Evolutionary conservation across 148 eudicot species (phyloP).

Genomic region (Vaccinium macrocarpon): DNA sequence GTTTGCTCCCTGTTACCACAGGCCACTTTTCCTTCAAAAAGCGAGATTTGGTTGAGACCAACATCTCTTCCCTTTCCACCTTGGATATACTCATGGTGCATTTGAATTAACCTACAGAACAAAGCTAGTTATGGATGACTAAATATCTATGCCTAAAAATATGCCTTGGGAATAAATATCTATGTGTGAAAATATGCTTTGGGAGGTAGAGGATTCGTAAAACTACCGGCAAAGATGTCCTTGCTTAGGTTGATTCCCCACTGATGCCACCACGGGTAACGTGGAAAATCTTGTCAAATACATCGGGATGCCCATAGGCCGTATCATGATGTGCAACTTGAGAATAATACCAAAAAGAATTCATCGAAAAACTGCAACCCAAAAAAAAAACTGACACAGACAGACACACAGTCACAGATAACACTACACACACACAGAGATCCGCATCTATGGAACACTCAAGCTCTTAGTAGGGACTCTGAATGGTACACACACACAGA

Average conservation of each 20-base stretch:
- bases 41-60: slow-evolving; percentile 65
- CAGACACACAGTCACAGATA: too few species aligned
- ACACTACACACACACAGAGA: too few species aligned
- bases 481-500: too few species aligned
- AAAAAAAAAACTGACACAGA: too few species aligned
- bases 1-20: slow-evolving; percentile 73
- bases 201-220: not conserved
- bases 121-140: not conserved
- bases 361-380: too few species aligned
- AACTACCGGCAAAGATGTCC: slow-evolving; percentile 66
- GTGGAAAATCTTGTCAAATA: slow-evolving; percentile 65
- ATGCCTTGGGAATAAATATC: not conserved
- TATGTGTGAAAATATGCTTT: too few species aligned
- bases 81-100: slow-evolving; percentile 76
- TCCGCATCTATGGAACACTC: too few species aligned
- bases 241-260: slow-evolving; percentile 57
- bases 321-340: slow-evolving; percentile 8
- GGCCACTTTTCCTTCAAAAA: slow-evolving; percentile 72
- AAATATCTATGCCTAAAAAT: not conserved
- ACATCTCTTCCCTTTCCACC: slow-evolving; percentile 79
- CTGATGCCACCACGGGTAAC: slow-evolving; percentile 68
- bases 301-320: slow-evolving; percentile 80
- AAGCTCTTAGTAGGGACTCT: too few species aligned
- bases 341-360: too few species aligned
- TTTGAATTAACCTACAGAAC: slow-evolving; percentile 52